Conservation (phyloP, 192 early-diverging fungal species). For the Phycomyces blakesleeanus region DNA sequence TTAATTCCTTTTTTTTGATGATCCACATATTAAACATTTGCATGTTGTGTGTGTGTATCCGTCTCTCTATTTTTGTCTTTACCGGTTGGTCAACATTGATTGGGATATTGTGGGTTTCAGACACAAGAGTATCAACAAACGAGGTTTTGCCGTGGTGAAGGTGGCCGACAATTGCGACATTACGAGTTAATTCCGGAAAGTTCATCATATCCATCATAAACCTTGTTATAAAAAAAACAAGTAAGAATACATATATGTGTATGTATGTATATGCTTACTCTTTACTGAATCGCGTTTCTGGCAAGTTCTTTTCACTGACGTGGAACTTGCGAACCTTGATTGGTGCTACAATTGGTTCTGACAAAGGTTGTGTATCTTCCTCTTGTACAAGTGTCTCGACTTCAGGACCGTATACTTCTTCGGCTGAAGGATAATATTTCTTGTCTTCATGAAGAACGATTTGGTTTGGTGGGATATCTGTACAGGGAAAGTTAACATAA, state of each 20-base stretch:
- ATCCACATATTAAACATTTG: too few species aligned
- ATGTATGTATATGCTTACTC: too few species aligned
- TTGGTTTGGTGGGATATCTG: constrained; percentile 63
- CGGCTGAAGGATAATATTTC: constrained; percentile 96
- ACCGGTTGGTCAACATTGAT: constrained; percentile 48
- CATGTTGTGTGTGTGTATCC: too few species aligned
- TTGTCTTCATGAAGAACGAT: constrained; percentile 98
- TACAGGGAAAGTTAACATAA: constrained; percentile 4
- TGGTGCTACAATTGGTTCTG: constrained; percentile 92
- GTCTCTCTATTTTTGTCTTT: too few species aligned
- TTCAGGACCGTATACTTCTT: constrained; percentile 91
- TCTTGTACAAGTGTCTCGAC: constrained; percentile 97
- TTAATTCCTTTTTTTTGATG: too few species aligned
- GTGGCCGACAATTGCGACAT: constrained; percentile 89
- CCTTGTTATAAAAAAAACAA: constrained; percentile 26
- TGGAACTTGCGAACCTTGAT: constrained; percentile 84
- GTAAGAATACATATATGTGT: too few species aligned
- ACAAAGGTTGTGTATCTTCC: constrained; percentile 94
- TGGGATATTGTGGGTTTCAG: constrained; percentile 74
- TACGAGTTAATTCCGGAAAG: constrained; percentile 79
- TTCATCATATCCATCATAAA: constrained; percentile 80
- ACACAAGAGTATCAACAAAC: constrained; percentile 88
- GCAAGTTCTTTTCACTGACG: constrained; percentile 79
- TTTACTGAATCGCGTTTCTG: constrained; percentile 81
- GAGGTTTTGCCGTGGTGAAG: constrained; percentile 97